Conservation (phyloP, 345 rosid species). For the Eucalyptus grandis region DNA sequence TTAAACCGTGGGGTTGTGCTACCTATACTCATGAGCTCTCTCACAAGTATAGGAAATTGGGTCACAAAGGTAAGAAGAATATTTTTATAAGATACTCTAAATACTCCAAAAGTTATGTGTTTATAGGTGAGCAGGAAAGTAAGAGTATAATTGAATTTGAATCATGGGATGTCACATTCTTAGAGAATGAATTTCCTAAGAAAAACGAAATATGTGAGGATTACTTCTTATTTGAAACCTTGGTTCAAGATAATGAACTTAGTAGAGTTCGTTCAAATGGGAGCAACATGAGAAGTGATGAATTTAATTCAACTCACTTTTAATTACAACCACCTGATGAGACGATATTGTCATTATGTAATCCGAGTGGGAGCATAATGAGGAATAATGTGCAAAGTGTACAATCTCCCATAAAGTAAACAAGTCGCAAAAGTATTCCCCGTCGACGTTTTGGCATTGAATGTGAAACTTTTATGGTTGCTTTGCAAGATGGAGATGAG, state of each 20-base stretch:
- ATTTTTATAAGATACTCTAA: accelerated
- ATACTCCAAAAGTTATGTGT: accelerated
- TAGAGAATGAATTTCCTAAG: accelerated
- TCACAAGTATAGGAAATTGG: too few relatives aligned
- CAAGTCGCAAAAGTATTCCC: accelerated
- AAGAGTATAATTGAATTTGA: accelerated
- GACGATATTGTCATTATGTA: accelerated
- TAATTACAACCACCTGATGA: accelerated
- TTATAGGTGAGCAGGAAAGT: accelerated
- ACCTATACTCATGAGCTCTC: accelerated
- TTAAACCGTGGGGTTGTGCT: accelerated
- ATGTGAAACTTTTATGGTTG: accelerated
- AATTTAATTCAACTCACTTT: too few relatives aligned
- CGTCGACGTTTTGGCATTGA: accelerated
- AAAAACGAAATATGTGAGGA: accelerated
- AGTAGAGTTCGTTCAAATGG: accelerated
- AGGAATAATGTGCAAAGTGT: accelerated
- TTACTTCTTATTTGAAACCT: accelerated
- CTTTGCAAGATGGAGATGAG: accelerated
- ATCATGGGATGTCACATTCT: accelerated
- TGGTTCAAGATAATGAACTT: too few relatives aligned
- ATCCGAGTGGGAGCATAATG: accelerated
- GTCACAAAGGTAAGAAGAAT: accelerated
- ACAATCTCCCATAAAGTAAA: accelerated
- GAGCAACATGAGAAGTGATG: accelerated